A percentile compares a stretch with the other conserved stretches of the same genome.
phyloP scores from a whole-genome alignment of 176 grass and related monocot species.

The Saccharum spontaneum region DNA sequence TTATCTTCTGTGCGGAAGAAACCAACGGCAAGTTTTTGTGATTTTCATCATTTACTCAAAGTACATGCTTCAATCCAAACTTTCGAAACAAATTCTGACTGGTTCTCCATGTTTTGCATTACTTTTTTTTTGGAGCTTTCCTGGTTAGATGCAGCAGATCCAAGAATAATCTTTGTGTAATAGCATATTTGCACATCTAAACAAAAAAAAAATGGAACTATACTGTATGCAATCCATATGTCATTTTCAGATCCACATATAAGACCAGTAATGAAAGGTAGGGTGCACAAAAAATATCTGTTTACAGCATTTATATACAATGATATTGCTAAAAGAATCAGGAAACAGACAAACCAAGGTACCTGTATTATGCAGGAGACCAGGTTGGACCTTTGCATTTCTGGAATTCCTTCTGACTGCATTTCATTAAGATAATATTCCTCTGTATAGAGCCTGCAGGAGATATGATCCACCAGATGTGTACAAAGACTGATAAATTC shows the following conservation, averaged over 20 bases:
- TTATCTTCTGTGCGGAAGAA: slow-evolving; percentile 7
- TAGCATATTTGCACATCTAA: not conserved
- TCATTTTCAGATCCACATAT: slow-evolving; percentile 6
- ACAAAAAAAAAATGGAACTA: not conserved
- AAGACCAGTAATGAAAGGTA: slow-evolving; percentile 14
- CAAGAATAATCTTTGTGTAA: not conserved
- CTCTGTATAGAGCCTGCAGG: slow-evolving; percentile 85
- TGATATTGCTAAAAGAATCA: slow-evolving; percentile 13
- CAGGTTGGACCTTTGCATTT: slow-evolving; percentile 95
- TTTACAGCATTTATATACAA: not conserved
- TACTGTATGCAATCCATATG: not conserved
- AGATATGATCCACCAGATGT: slow-evolving; percentile 28
- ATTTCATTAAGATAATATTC: slow-evolving; percentile 94
- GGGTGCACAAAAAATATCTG: not conserved
- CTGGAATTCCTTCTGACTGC: slow-evolving; percentile 85
- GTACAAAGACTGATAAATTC: not conserved
- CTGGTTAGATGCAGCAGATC: not conserved
- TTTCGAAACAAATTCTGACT: slow-evolving; percentile 4
- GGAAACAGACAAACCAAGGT: slow-evolving; percentile 27
- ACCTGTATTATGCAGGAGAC: slow-evolving; percentile 96
- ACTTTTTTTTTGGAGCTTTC: not conserved
- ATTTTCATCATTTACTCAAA: not conserved
- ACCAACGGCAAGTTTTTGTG: not conserved
- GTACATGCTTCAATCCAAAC: slow-evolving; percentile 1
- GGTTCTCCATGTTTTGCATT: not conserved